A percentile compares a stretch with the other conserved stretches of the same genome.
Evolutionary conservation across 2,329 filamentous ascomycete genomes (phyloP).

Genomic region (Penicillium sp.): DNA sequence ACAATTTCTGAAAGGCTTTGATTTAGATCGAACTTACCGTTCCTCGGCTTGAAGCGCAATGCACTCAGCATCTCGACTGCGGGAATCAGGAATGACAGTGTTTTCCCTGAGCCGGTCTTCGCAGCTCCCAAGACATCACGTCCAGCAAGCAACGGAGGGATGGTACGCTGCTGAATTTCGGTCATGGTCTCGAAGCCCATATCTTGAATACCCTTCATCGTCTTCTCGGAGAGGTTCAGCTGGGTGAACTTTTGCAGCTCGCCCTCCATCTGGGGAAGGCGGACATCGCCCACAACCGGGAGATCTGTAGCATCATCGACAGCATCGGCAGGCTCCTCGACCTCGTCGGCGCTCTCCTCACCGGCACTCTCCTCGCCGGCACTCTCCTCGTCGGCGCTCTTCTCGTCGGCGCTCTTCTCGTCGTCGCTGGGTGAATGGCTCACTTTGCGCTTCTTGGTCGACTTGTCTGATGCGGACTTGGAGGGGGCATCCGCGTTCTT

Average conservation of each 20-base stretch:
- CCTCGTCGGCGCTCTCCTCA: slow-evolving; percentile 23
- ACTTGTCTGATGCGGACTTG: slow-evolving; percentile 25
- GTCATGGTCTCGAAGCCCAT: slow-evolving; percentile 98
- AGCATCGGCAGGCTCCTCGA: slow-evolving; percentile 19
- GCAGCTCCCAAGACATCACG: slow-evolving; percentile 90
- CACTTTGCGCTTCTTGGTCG: slow-evolving; percentile 38
- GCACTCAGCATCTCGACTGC: slow-evolving; percentile 88
- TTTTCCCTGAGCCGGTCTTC: slow-evolving; percentile 96
- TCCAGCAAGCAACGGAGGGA: slow-evolving; percentile 82
- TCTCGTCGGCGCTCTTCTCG: slow-evolving; percentile 27
- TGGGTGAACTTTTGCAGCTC: slow-evolving; percentile 70
- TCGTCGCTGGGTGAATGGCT: slow-evolving; percentile 35
- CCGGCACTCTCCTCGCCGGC: slow-evolving; percentile 28
- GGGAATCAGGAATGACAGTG: slow-evolving; percentile 87
- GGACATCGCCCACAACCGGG: slow-evolving; percentile 49
- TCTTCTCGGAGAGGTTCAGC: slow-evolving; percentile 80
- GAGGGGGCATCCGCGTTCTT: slow-evolving; percentile 20
- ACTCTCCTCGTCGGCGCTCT: no score
- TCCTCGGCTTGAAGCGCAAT: slow-evolving; percentile 88
- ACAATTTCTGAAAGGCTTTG: neutral
- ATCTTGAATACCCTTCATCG: slow-evolving; percentile 76
- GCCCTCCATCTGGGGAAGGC: slow-evolving; percentile 54
- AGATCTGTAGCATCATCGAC: slow-evolving; percentile 42
- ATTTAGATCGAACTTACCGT: slow-evolving; percentile 48
- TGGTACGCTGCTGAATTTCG: slow-evolving; percentile 81